phyloP scores from a whole-genome alignment of 768 basidiomycete genomes.

The Brasilioporus rufonigricans region DNA sequence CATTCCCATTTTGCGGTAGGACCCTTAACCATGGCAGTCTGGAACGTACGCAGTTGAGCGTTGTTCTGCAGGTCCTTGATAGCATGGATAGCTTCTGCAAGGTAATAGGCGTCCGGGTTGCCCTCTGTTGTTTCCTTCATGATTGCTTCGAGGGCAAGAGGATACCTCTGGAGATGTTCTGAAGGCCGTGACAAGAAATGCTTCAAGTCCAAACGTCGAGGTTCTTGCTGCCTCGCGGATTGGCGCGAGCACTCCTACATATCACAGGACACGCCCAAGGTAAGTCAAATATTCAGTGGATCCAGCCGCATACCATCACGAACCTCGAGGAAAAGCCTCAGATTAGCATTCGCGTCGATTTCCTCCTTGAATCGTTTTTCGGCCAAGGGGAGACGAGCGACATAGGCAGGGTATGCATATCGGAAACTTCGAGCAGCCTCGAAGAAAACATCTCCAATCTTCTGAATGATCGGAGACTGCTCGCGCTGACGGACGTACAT shows the following conservation, averaged over 20 bases:
- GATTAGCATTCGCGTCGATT: conserved; percentile 73
- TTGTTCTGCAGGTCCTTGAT: conserved; percentile 81
- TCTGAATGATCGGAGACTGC: conserved; percentile 76
- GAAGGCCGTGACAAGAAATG: conserved; percentile 60
- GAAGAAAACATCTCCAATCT: conserved; percentile 88
- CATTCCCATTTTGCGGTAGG: conserved; percentile 82
- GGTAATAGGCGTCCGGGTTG: conserved; percentile 80
- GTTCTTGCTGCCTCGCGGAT: conserved; percentile 51
- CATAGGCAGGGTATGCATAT: conserved; percentile 80
- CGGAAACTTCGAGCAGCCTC: conserved; percentile 86
- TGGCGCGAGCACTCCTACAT: conserved; percentile 37
- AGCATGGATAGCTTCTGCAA: conserved; percentile 79
- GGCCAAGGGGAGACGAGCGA: conserved; percentile 80
- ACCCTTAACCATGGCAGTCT: conserved; percentile 83
- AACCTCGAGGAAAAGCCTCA: conserved; percentile 86
- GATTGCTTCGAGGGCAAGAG: conserved; percentile 82
- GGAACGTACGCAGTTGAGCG: conserved; percentile 86
- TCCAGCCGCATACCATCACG: conserved; percentile 6
- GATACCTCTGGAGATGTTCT: conserved; percentile 66
- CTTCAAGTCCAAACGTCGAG: conserved; percentile 59
- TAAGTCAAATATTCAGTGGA: neutral
- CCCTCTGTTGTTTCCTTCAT: conserved; percentile 76
- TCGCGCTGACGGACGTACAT: conserved; percentile 84
- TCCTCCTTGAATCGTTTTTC: conserved; percentile 89
- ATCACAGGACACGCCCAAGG: too few relatives aligned